Base-by-base conservation (phyloP, 2,329 filamentous ascomycete species). In the Pseudopyrenochaeta lycopersici region DNA sequence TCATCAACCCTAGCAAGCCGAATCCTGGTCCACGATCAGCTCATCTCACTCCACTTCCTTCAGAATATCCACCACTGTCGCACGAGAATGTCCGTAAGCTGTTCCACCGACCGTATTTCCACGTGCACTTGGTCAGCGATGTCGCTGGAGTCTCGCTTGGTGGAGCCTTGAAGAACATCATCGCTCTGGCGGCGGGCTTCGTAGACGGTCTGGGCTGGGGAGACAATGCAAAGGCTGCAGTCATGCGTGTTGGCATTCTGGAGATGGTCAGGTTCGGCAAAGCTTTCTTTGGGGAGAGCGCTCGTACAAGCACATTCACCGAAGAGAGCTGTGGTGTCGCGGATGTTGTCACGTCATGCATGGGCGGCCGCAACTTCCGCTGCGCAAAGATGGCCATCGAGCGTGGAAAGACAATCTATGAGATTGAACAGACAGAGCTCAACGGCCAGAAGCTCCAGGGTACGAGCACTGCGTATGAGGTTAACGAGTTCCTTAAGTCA, bases 371-470 rank as follows among this genome's bases (percentile, higher is more conserved):
- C 56, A 99, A 99, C 80, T 96, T 95, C 81, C 88, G 91, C 52
- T 98, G 94, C 76, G 94, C 95, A 44, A 96, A 90, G 83, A 88
- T 93, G 81, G 88, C 91, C 21, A 86, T 97, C 29, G 85, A 93
- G 80, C 87, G 89, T 70, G 89, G 90, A 27, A 82, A 94, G 63
- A 84, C 86, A 7, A 91, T 99, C 33, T 87, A 90, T 64, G 92
- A 98, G 76, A 88, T 99, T 38, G 95, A 99, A 82, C 84, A 86
- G 71, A 85, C 88, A 54, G 93, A 97, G 74, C 84, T 99, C 58
- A 98, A 99, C 73, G 95, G 95, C 12, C 95, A 99, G 82, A 97
- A 96, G 81, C 82, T 99, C 54, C 95, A 99, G 80, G 95, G 95
- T 32, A 98, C 92, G 0, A 89, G 89, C 65, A 99, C 95, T 2